Percentiles rank a stretch among this genome's conserved stretches.
Evolutionary conservation across 352 stramenopile genomes (phyloP).

Genomic region (Phytophthora lateralis): DNA sequence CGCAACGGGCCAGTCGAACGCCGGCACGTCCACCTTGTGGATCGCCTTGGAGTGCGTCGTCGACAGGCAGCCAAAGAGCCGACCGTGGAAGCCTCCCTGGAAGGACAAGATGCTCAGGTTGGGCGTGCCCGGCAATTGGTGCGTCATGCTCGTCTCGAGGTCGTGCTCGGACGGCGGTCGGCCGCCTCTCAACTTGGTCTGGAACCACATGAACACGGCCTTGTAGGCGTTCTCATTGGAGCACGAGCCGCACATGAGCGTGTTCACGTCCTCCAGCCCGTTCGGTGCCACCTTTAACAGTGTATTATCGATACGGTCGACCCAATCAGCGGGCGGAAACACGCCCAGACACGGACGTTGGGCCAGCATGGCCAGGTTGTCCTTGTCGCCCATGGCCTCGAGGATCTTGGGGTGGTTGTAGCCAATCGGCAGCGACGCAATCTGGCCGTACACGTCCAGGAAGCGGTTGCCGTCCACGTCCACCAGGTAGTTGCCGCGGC

Average conservation of each 20-base stretch:
- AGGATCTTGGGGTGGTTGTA: constrained; percentile 87
- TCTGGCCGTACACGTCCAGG: constrained; percentile 85
- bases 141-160: constrained; percentile 71
- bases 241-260: constrained; percentile 88
- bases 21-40: constrained; percentile 87
- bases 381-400: constrained; percentile 58
- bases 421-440: constrained; percentile 82
- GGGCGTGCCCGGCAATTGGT: constrained; percentile 70
- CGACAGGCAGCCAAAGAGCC: constrained; percentile 78
- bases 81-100: constrained; percentile 81
- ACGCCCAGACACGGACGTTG: constrained; percentile 80
- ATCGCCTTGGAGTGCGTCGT: constrained; percentile 88
- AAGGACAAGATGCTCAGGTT: constrained; percentile 87
- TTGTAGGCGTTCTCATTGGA: constrained; percentile 90
- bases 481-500: constrained; percentile 85
- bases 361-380: constrained; percentile 70
- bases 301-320: constrained; percentile 68
- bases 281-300: constrained; percentile 60
- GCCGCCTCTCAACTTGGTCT: constrained; percentile 71
- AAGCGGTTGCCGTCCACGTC: constrained; percentile 87
- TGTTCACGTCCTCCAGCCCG: constrained; percentile 76
- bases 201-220: constrained; percentile 89
- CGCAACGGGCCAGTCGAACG: constrained; percentile 84
- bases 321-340: constrained; percentile 79
- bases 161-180: constrained; percentile 61